Conservation (phyloP, 2,329 filamentous ascomycete genomes). For the Fusarium neocosmosporiellum region DNA sequence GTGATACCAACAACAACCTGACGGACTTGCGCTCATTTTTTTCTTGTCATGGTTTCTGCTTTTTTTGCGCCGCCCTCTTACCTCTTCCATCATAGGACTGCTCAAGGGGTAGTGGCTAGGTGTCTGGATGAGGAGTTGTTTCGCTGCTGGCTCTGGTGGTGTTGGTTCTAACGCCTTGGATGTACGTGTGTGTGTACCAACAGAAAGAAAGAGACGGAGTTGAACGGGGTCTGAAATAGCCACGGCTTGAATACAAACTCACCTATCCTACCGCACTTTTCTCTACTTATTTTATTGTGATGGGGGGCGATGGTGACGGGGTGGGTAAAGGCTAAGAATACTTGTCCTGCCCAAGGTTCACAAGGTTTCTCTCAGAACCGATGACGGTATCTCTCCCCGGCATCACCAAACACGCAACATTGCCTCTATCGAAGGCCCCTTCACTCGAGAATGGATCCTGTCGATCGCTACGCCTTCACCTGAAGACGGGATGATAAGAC, state of each 20-base stretch:
- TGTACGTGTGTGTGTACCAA: neutral
- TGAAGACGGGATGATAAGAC: neutral
- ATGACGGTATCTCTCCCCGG: neutral
- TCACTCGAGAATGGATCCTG: no score
- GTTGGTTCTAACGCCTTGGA: conserved; percentile 20
- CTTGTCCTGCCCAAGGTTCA: neutral
- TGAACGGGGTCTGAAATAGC: conserved; percentile 3
- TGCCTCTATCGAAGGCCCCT: neutral
- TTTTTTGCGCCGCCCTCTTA: neutral
- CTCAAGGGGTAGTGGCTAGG: neutral
- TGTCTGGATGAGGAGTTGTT: conserved; percentile 15
- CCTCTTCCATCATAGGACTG: neutral
- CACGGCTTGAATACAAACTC: conserved; percentile 20
- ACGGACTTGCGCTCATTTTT: conserved; percentile 36
- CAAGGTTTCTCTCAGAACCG: neutral
- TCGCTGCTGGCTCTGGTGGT: conserved; percentile 5
- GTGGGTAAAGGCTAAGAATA: no score
- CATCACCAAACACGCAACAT: neutral
- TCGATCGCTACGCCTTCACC: neutral
- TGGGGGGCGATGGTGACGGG: neutral
- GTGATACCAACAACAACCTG: conserved; percentile 40
- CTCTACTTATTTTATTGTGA: neutral
- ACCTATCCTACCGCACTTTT: conserved; percentile 3
- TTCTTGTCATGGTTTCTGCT: conserved; percentile 7
- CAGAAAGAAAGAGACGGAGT: conserved; percentile 6